Evolutionary conservation across 2,329 filamentous ascomycete species (phyloP).

Genomic region (Penicillium italicum): DNA sequence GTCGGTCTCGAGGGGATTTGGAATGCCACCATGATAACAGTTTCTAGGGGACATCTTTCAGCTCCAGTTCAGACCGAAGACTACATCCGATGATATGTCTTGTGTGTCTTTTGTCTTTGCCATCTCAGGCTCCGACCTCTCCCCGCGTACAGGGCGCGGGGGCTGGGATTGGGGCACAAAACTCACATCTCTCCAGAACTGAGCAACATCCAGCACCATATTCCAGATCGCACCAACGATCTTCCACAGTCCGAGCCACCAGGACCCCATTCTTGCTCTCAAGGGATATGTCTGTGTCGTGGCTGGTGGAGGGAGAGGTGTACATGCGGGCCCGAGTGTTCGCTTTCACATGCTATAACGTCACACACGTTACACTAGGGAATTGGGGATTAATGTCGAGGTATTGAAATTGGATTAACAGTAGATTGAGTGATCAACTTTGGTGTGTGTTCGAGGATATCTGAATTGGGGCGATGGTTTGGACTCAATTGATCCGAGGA

Average conservation of each 20-base stretch:
- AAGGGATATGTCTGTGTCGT: constrained; percentile 1
- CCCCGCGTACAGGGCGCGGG: neutral
- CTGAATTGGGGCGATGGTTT: neutral
- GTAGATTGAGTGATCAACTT: neutral
- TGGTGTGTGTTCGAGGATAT: neutral
- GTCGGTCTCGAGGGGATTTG: constrained; percentile 61
- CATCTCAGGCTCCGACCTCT: neutral
- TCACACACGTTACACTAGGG: neutral
- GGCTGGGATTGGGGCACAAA: neutral
- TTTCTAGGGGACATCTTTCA: constrained; percentile 51
- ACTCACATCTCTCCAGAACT: constrained; percentile 60
- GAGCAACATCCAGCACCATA: constrained; percentile 59
- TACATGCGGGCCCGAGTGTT: constrained; percentile 1
- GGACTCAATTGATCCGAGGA: neutral
- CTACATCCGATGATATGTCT: neutral
- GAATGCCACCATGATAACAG: constrained; percentile 63
- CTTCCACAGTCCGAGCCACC: constrained; percentile 24
- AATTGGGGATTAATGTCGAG: neutral
- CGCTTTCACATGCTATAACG: constrained; percentile 25
- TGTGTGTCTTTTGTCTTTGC: neutral
- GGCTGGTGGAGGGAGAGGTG: constrained; percentile 2
- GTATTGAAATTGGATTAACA: neutral
- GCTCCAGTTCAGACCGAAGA: neutral
- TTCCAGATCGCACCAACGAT: constrained; percentile 47
- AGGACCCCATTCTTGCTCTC: constrained; percentile 21